Base-by-base conservation (phyloP, 2,329 filamentous ascomycete genomes). In the Fusarium buharicum region DNA sequence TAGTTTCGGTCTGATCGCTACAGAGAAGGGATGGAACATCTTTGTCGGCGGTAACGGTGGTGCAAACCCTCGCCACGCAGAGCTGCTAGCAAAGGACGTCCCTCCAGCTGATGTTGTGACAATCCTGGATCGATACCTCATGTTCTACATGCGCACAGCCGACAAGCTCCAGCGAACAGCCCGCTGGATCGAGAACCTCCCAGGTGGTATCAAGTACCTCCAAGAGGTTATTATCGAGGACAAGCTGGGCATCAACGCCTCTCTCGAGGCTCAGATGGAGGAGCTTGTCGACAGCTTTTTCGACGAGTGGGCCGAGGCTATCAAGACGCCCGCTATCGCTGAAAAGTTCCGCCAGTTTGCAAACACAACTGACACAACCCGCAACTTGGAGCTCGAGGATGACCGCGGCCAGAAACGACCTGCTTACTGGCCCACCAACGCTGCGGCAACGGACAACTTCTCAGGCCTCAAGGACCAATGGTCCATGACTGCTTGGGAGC, bases 81-180 rank as follows among this genome's bases (percentile, higher is more conserved):
- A 96, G 69, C 82, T 97, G 2, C 84, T 97, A 1, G 92, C 91
- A 57, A 93, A 93, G 73, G 92, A 97, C 69, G 92, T 96, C 0
- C 86, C 91, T 1, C 90, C 91, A 0, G 87, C 91, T 47, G 90
- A 96, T 70, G 88, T 96, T 9, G 83, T 96, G 9, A 87, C 91
- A 1, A 90, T 97, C 55, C 81, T 97, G 3, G 93, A 97, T 74
- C 88, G 93, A 39, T 97, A 95, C 72, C 84, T 97, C 20, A 92
- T 93, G 78, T 94, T 97, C 81, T 97, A 97, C 78, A 95, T 97
- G 70, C 90, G 92, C 66, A 96, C 93, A 1, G 93, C 92, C 39
- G 93, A 97, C 78, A 93, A 91, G 72, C 86, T 97, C 1, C 92
- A 97, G 76, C 86, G 93, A 45, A 97, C 93, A 22, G 93, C 93